Evolutionary conservation across 2,329 filamentous ascomycete genomes (phyloP).

Genomic region (Alternaria alternata): DNA sequence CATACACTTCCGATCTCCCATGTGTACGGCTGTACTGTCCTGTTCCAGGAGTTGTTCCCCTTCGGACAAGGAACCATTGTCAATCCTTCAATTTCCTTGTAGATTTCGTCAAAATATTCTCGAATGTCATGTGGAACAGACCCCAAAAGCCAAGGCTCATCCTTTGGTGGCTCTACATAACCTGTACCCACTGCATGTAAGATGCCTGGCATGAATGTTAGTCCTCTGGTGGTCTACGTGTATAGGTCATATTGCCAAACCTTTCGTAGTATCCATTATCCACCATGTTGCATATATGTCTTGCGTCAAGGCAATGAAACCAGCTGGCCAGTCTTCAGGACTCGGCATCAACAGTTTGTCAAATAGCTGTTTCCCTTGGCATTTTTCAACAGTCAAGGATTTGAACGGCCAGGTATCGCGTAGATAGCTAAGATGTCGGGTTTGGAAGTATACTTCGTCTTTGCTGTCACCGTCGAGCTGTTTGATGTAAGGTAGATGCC

Average conservation of each 20-base stretch:
- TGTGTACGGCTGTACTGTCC: too few relatives aligned
- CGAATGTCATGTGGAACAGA: too few relatives aligned
- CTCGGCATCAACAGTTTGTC: constrained; percentile 8
- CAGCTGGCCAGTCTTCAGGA: constrained; percentile 5
- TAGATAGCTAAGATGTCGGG: constrained; percentile 9
- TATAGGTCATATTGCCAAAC: constrained; percentile 4
- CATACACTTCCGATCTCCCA: too few relatives aligned
- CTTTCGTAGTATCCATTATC: constrained; percentile 10
- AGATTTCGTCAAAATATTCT: too few relatives aligned
- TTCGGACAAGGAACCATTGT: too few relatives aligned
- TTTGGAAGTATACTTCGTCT: constrained; percentile 13
- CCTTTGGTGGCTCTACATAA: too few relatives aligned
- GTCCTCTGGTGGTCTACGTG: too few relatives aligned
- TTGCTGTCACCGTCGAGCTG: not conserved
- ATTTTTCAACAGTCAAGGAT: constrained; percentile 2
- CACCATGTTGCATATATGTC: constrained; percentile 9
- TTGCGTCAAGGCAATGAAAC: constrained; percentile 11
- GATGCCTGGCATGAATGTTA: too few relatives aligned
- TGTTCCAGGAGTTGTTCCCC: too few relatives aligned
- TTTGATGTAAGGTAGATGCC: constrained; percentile 17
- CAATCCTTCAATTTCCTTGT: too few relatives aligned
- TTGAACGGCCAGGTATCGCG: constrained; percentile 9
- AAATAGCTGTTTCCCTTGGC: not conserved
- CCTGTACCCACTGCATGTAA: too few relatives aligned
- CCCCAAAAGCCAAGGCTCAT: too few relatives aligned